Evolutionary conservation across 2,329 filamentous ascomycete genomes (phyloP), one percentile per base, ranked within the genome.

Genomic region (Talaromyces amestolkiae): DNA sequence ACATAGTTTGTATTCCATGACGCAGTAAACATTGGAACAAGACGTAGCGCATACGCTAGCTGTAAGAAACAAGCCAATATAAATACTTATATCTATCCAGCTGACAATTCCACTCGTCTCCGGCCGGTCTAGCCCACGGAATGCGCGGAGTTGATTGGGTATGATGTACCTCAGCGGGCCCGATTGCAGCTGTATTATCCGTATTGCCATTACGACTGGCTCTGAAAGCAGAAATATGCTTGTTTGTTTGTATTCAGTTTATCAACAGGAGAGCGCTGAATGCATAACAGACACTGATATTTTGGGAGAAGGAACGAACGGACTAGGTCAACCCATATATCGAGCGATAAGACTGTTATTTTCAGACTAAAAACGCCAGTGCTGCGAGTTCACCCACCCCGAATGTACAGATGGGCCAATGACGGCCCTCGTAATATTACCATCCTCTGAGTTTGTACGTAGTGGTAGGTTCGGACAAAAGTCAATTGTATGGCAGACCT

Each of bases 181-280:
- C 15, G 51, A 37, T 13, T 37, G 49, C 31, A 37, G 35, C 47
- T 15, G 49, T 53, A 31, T 10, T 53, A 33, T 33, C 3, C 9
- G 49, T 53, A 53, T 19, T 22, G 51, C 5, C 9, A 3, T 19
- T 54, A 35, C 51, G 43, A 19, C 49, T 10, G 24, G 9, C 3
- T 39, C 53, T 56, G 51, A 19, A 54, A 37, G 31, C 53, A 37
- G 53, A 56, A 39, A 31, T 37, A 39, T 56, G 33, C 53, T 56
- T 56, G 31, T 56, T 56, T 56, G 7, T 56, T 49, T 22, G 15
- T 56, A 24, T 56, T 13, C 51, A 10, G 24, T 31, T n/a, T 17
- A 7, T 9, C 10, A 7, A 10, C 17, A n/a, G 4, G 3, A 35
- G 6, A 22, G 35, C 5, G 17, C 51, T 35, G 51, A 7, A 54